Evolutionary conservation across 2,329 filamentous ascomycete species (phyloP), one percentile per base, ranked within the genome.

Genomic region (Neoarthrinium moseri): DNA sequence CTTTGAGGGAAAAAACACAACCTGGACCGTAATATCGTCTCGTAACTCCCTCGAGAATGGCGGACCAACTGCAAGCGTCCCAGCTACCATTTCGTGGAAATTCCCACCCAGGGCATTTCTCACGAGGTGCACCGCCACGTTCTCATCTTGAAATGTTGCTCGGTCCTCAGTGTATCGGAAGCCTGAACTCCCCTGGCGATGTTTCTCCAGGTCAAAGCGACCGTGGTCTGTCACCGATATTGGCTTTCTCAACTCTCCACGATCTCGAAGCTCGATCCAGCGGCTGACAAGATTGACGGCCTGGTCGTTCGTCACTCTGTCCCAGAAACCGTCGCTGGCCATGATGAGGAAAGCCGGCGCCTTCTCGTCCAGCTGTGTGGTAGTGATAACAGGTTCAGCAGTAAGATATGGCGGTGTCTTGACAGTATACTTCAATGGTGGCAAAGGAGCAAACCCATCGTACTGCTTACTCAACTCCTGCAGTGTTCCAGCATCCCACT

Each of bases 1-100:
- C n/a, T n/a, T n/a, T n/a, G n/a, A n/a, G n/a, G n/a, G n/a, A 24
- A 90, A 90, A 71, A 94, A 92, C 49, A 92, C 86, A 24, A 95
- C 88, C 66, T 94, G 87, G 13, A 94, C 86, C 0, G 89, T 94
- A 45, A 92, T 74, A 61, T 94, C 89, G 57, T 94, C 89, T 53
- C 87, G 81, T 39, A 61, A 52, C 33, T 56, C 54, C 49, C 87
- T 73, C 27, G 83, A 84, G 54, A 83, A 81, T 0, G 88, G 88
- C 48, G 80, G 80, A 8, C 81, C 80, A n/a, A 87, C 70, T 2
- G 86, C 87, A 57, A 91, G 68, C 38, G 87, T 65, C 5, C 86
- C 86, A 54, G 82, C 83, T 21, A 91, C 71, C 72, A 89, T 79
- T 53, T 87, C 84, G 53, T 77, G 73, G 54, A 89, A 80, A 51